These are phyloP conservation scores for Litchi chinensis DNA, from an alignment of 345 rosid species.

Conservation along the genomic window DNA sequence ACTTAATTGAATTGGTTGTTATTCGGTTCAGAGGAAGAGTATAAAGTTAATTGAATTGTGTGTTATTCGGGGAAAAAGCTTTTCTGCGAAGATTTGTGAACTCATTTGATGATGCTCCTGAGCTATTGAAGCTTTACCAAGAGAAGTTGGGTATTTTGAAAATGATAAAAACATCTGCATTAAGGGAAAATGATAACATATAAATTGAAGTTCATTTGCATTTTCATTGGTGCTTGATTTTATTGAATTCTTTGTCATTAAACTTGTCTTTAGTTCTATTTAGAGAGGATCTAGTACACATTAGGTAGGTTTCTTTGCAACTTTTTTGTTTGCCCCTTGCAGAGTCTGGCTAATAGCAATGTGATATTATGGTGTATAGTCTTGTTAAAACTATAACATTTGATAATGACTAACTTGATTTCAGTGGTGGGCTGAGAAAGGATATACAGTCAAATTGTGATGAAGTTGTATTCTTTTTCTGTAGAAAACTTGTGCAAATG, in stretches of 20 bases:
- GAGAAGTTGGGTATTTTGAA: not conserved
- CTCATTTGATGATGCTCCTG: constrained; percentile 7
- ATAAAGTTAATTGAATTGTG: not conserved
- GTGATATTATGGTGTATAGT: not conserved
- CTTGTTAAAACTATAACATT: not conserved
- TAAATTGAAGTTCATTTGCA: no score
- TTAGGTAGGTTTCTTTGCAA: not conserved
- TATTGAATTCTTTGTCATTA: no score
- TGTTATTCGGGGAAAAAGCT: not conserved
- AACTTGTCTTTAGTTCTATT: not conserved
- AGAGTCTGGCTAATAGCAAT: not conserved
- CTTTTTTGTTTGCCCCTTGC: not conserved
- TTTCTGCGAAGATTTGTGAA: constrained; percentile 30
- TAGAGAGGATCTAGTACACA: not conserved
- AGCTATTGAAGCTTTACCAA: constrained; percentile 27
- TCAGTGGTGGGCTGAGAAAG: not conserved
- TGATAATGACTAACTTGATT: not conserved
- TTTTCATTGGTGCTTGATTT: no score
- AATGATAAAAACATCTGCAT: not conserved
- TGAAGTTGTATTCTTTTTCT: no score
- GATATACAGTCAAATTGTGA: not conserved
- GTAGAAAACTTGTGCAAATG: not conserved
- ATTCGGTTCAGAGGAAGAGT: constrained; percentile 12
- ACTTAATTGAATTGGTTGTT: not conserved
- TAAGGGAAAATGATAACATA: no score